Evolutionary conservation across 164 flowering plant species (phyloP).

Genomic region (Vitis vinifera): ASM3070453v1 NC_081816.1:7981501-7982000

Average conservation of each 20-base stretch:
- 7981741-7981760: constrained; percentile 27
- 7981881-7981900: constrained; percentile 39
- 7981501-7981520: constrained; percentile 19
- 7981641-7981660: constrained; percentile 26
- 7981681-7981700: constrained; percentile 11
- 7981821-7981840: constrained; percentile 44
- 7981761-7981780: constrained; percentile 15
- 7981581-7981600: background rate
- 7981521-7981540: constrained; percentile 7
- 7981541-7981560: constrained; percentile 12
- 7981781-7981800: constrained; percentile 31
- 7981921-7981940: too few species aligned
- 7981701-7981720: constrained; percentile 14
- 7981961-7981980: too few species aligned
- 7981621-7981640: constrained; percentile 17
- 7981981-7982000: too few species aligned
- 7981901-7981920: constrained; percentile 15
- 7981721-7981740: constrained; percentile 18
- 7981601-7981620: constrained; percentile 1
- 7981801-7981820: constrained; percentile 30
- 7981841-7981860: constrained; percentile 38
- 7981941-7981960: too few species aligned
- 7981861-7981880: constrained; percentile 40
- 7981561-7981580: constrained; percentile 25
- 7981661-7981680: constrained; percentile 7